Conservation (phyloP, 208 protist genomes). For the Trypanosoma cruzi region DNA sequence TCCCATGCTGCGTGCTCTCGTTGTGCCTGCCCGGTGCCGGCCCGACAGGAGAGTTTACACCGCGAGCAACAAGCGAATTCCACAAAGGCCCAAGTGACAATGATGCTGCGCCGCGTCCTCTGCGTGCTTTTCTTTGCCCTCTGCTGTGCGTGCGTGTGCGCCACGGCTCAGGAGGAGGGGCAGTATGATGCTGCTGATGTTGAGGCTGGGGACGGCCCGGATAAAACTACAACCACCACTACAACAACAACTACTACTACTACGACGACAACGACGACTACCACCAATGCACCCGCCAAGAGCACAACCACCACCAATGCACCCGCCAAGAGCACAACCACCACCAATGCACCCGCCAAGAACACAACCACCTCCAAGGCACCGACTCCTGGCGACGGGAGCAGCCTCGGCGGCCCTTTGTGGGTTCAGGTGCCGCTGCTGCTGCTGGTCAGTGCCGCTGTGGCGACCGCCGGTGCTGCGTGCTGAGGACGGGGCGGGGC, state of each 20-base stretch:
- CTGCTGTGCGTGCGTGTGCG: not conserved
- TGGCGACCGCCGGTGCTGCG: not conserved
- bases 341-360: no score
- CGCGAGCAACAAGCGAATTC: no score
- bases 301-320: no score
- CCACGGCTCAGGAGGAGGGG: not conserved
- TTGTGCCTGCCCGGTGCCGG: no score
- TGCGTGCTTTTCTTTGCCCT: not conserved
- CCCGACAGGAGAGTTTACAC: no score
- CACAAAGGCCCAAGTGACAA: not conserved
- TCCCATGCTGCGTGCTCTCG: no score
- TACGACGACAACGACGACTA: not conserved
- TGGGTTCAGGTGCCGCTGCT: not conserved
- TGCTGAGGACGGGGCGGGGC: no score
- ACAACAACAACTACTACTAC: not conserved
- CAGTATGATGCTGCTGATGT: no score
- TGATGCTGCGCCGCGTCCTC: constrained; percentile 1
- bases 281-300: not conserved
- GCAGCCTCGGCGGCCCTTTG: no score
- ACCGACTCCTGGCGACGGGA: not conserved
- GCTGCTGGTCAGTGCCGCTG: not conserved
- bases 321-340: no score
- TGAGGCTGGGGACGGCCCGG: no score
- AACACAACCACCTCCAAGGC: not conserved
- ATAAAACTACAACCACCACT: no score